phyloP scores from a whole-genome alignment of 257 asterid species.

The Ligustrum vulgare region DNA sequence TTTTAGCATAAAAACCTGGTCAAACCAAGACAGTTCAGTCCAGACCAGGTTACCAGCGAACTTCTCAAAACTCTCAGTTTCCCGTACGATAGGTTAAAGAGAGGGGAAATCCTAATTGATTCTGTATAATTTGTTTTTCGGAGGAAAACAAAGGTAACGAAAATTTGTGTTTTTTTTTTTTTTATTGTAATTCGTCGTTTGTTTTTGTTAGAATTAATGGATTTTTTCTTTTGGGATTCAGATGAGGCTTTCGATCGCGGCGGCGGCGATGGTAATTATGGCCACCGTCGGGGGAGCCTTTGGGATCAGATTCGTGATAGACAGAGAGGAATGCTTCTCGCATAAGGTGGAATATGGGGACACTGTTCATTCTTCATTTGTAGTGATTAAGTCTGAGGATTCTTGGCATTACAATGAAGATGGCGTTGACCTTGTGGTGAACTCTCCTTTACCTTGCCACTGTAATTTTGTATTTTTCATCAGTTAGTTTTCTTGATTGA shows the following conservation, averaged over 20 bases:
- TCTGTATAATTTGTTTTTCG: background rate
- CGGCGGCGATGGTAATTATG: slow-evolving; percentile 35
- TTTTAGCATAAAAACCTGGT: background rate
- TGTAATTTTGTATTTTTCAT: background rate
- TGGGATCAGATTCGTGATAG: slow-evolving; percentile 88
- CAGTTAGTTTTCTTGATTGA: background rate
- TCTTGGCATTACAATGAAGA: slow-evolving; percentile 79
- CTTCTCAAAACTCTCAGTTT: background rate
- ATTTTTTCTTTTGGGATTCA: slow-evolving; percentile 31
- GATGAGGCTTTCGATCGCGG: slow-evolving; percentile 44
- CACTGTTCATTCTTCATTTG: slow-evolving; percentile 86
- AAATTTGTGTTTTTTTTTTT: background rate
- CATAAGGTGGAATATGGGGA: slow-evolving; percentile 90
- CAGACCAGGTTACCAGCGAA: background rate
- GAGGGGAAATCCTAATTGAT: background rate
- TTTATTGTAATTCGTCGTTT: background rate
- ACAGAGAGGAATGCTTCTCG: slow-evolving; percentile 90
- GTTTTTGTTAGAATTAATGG: background rate
- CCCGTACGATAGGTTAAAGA: background rate
- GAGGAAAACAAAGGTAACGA: background rate
- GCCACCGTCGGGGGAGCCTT: slow-evolving; percentile 45
- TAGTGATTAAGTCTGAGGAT: slow-evolving; percentile 84
- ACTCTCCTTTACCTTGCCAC: background rate
- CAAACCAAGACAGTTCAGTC: background rate
- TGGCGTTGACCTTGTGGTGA: slow-evolving; percentile 98